A percentile compares a stretch with the other conserved stretches of the same genome.
Conservation (phyloP, 768 basidiomycete genomes). For the Lentinula sp. region DNA sequence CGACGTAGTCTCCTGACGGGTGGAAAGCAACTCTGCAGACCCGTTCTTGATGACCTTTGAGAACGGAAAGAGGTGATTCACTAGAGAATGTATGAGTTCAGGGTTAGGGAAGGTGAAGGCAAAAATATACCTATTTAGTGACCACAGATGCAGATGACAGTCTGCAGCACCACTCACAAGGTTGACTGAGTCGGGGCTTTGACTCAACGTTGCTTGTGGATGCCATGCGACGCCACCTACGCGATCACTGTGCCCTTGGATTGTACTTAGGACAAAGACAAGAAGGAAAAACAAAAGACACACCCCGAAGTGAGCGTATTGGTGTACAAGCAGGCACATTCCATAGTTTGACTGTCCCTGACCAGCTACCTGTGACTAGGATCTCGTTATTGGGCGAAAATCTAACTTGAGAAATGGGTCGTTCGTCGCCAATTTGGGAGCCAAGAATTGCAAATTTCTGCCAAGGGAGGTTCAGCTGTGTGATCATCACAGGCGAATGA, state of each 20-base stretch:
- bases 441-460: slow-evolving; percentile 90
- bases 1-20: slow-evolving; percentile 90
- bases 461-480: background rate
- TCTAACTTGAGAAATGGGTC: slow-evolving; percentile 89
- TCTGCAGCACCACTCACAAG: slow-evolving; percentile 91
- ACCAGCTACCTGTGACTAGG: slow-evolving; percentile 94
- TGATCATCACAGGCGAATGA: background rate
- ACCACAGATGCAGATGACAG: slow-evolving; percentile 83
- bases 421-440: slow-evolving; percentile 96
- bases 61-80: slow-evolving; percentile 76
- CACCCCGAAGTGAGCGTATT: slow-evolving; percentile 70
- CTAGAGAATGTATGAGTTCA: slow-evolving; percentile 30
- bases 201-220: slow-evolving; percentile 79
- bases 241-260: slow-evolving; percentile 76
- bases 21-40: slow-evolving; percentile 95
- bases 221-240: slow-evolving; percentile 98
- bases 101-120: background rate
- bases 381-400: slow-evolving; percentile 89
- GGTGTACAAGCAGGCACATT: slow-evolving; percentile 87
- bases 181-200: slow-evolving; percentile 62
- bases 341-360: slow-evolving; percentile 93
- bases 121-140: slow-evolving; percentile 58
- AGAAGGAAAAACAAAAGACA: slow-evolving; percentile 8
- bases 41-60: slow-evolving; percentile 86
- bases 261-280: slow-evolving; percentile 7